Base-by-base conservation (phyloP, 176 grass and related monocot species). In the Elymus sibiricus region DNA sequence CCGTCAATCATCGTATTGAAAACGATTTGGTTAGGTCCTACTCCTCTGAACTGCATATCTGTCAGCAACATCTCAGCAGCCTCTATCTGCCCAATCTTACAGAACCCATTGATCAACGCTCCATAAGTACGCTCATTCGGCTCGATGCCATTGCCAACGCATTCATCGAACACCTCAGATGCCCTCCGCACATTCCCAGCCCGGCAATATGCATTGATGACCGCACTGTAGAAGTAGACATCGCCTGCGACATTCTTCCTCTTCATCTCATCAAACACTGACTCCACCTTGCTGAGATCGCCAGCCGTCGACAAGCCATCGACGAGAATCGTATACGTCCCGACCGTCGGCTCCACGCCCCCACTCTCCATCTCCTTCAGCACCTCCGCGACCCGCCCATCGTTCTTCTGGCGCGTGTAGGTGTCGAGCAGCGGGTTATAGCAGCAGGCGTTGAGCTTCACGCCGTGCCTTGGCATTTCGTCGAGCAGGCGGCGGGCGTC, bases 1-100 rank as follows among this genome's bases (percentile, higher is more conserved):
- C 97, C 97, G 58, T 94, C 76, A 15, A 98, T 88, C 92, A 98
- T 83, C 15, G 84, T 92, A 65, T 98, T 98, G 67, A 94, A 86
- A 82, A 95, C 76, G 24, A 98, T 82, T 63, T 95, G 92, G 88
- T 94, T 98, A 34, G 40, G 19, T 2, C 88, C 66, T 5, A 95
- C 72, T 39, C 97, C 94, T 76, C 80, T 84, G 10, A 37, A 16
- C 82, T 95, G 91, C 94, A 96, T 95, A 62, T 98, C 97, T 2
- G 1, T 61, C 75, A 95, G 61, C 64, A 94, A 44, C 90, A 94
- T 87, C 84, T 92, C 84, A 11, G 97, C 94, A 11, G 90, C 97
- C 69, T 86, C 84, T 70, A 96, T 91, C 64, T 93, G 88, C 68
- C 92, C 92, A 49, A 92, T 87, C 85, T 98, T 98, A 62, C 88